These are phyloP conservation scores for Penicillium sp. DNA, from an alignment of 2,329 filamentous ascomycete genomes.

Conservation along the genomic window DNA sequence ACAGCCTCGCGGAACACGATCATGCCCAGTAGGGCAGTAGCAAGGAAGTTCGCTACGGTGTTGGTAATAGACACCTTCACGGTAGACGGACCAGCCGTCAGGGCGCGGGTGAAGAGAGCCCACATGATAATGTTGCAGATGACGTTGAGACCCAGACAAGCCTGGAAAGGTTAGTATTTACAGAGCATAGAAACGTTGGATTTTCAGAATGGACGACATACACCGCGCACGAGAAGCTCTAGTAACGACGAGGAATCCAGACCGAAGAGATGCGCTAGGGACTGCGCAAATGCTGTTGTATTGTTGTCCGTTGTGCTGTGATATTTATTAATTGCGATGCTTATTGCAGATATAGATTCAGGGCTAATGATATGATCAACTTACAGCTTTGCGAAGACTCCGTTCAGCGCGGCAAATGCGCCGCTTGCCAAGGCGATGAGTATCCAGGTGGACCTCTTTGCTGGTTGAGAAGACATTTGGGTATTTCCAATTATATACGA, in stretches of 20 bases:
- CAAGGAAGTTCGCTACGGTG: slow-evolving; percentile 58
- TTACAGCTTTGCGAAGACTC: slow-evolving; percentile 62
- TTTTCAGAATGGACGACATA: slow-evolving; percentile 33
- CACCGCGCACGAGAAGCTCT: slow-evolving; percentile 49
- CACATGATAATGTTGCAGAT: slow-evolving; percentile 61
- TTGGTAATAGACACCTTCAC: slow-evolving; percentile 61
- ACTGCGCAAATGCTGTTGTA: slow-evolving; percentile 49
- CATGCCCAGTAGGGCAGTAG: slow-evolving; percentile 56
- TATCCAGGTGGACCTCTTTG: slow-evolving; percentile 39
- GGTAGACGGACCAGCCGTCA: slow-evolving; percentile 56
- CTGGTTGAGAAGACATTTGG: slow-evolving; percentile 5
- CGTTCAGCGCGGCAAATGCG: slow-evolving; percentile 59
- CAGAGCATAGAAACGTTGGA: no score
- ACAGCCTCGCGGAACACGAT: slow-evolving; percentile 55
- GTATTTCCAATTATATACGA: slow-evolving; percentile 4
- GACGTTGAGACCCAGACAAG: slow-evolving; percentile 58
- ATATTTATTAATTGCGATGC: background rate
- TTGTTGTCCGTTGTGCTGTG: slow-evolving; percentile 56
- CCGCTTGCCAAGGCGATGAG: slow-evolving; percentile 57
- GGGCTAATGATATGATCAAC: background rate
- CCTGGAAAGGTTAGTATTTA: slow-evolving; percentile 30
- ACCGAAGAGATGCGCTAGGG: slow-evolving; percentile 45
- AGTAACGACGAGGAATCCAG: slow-evolving; percentile 37
- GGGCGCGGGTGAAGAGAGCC: slow-evolving; percentile 58
- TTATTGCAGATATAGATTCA: background rate